Conservation (phyloP, 177 flowering plant species). For the Vitis hybrid region DNA sequence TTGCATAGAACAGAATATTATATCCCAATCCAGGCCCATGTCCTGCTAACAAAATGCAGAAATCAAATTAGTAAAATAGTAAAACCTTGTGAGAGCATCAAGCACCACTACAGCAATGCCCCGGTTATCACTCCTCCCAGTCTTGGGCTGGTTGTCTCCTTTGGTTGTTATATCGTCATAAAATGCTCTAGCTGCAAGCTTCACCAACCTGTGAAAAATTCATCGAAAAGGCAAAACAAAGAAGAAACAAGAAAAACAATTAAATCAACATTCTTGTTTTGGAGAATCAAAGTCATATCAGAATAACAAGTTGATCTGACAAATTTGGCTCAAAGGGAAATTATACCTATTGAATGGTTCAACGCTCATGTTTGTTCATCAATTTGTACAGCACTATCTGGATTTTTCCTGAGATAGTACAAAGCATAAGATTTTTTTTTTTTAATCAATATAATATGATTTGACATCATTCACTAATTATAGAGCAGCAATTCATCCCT, state of each 20-base stretch:
- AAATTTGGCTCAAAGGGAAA: background rate
- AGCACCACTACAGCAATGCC: slow-evolving; percentile 97
- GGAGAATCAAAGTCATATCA: background rate
- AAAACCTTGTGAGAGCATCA: slow-evolving; percentile 84
- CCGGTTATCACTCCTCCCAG: slow-evolving; percentile 81
- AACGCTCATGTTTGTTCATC: slow-evolving; percentile 20
- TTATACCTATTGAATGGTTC: slow-evolving; percentile 46
- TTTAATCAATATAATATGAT: too few species aligned
- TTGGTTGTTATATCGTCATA: slow-evolving; percentile 83
- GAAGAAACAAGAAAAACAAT: background rate
- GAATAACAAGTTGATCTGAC: background rate
- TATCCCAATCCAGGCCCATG: too few species aligned
- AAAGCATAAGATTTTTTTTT: too few species aligned
- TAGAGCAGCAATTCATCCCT: too few species aligned
- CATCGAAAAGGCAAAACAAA: background rate
- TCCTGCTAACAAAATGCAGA: background rate
- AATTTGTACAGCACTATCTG: too few species aligned
- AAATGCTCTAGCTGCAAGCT: slow-evolving; percentile 84
- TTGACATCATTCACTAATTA: too few species aligned
- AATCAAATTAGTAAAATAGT: background rate
- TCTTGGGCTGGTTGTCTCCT: slow-evolving; percentile 90
- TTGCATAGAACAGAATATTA: too few species aligned
- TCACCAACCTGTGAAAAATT: slow-evolving; percentile 62
- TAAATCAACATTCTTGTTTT: background rate
- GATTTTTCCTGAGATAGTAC: too few species aligned